Evolutionary conservation across 495 filamentous ascomycete genomes (phyloP), one percentile per base, ranked within the genome.

Genomic region (Aspergillus wentii): DNA sequence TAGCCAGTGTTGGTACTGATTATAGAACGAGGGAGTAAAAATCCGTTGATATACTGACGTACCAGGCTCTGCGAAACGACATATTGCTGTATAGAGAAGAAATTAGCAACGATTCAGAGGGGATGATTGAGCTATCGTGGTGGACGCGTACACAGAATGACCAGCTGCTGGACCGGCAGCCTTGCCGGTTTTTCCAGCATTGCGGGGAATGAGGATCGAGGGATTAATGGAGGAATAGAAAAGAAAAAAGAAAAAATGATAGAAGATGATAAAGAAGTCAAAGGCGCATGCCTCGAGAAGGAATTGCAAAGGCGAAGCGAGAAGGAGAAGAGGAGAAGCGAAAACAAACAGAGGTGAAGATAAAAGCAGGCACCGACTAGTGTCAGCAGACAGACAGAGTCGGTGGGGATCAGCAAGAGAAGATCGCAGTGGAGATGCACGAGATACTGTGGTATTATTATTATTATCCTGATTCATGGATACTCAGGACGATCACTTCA

Each of bases 1-100:
- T 25, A 5, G 6, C 6, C 6, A 11, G 22, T 18, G 5, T 36
- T 9, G n/a, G 13, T 18, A 5, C 26, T 26, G 26, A 1, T 17
- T 9, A 35, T 22, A 8, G n/a, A 19, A 19, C 25, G 27, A 17
- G 18, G n/a, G 16, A 38, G 22, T 21, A 18, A 31, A 31, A 7
- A 13, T 37, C 22, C 18, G 18, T n/a, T n/a, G n/a, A n/a, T n/a
- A n/a, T n/a, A 33, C 26, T 18, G 41, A 59, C 58, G 38, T 64
- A 71, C 67, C 62, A 27, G 79, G 91, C 56, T 97, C 91, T 34
- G 89, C 86, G 52, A 97, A 90, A 48, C 91, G 79, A 56, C 71
- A 75, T 68, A 79, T 71, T 54, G 74, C 72, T 76, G 18, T 22
- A 33, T 28, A 28, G 11, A 17, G 7, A 14, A 17, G 31, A 15